phyloP scores from a whole-genome alignment of 768 basidiomycete species.

The Bullera alba region DNA sequence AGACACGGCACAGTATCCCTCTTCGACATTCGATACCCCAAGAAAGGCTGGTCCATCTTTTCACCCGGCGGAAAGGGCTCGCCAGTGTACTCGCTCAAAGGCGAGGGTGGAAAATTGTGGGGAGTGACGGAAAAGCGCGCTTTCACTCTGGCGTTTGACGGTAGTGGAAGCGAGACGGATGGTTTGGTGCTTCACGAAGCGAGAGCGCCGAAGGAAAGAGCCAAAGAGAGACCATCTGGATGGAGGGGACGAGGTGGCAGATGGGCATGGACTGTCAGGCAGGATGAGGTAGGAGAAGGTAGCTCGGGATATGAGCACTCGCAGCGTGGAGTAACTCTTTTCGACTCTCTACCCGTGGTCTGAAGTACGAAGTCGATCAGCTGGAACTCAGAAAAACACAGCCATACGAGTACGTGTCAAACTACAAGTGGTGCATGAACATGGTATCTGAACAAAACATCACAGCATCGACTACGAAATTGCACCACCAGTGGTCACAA shows the following conservation, averaged over 20 bases:
- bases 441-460: too few relatives aligned
- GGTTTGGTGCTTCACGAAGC: slow-evolving; percentile 13
- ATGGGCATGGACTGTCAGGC: slow-evolving; percentile 31
- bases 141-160: slow-evolving; percentile 33
- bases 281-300: slow-evolving; percentile 12
- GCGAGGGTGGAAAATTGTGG: slow-evolving; percentile 29
- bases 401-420: not conserved
- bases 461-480: too few relatives aligned
- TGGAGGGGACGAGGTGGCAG: slow-evolving; percentile 33
- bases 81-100: slow-evolving; percentile 31
- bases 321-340: slow-evolving; percentile 16
- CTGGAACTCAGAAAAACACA: too few relatives aligned
- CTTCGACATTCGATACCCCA: slow-evolving; percentile 28
- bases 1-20: slow-evolving; percentile 32
- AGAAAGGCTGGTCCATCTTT: slow-evolving; percentile 33
- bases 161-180: slow-evolving; percentile 7
- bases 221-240: slow-evolving; percentile 14
- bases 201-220: slow-evolving; percentile 5
- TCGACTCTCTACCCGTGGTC: slow-evolving; percentile 14
- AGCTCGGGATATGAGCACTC: slow-evolving; percentile 27
- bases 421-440: too few relatives aligned
- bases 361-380: too few relatives aligned
- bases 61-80: slow-evolving; percentile 36
- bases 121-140: slow-evolving; percentile 31
- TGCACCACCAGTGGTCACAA: too few relatives aligned